Evolutionary conservation across 306 rosid genomes (phyloP).

Genomic region (Lablab purpureus): DNA sequence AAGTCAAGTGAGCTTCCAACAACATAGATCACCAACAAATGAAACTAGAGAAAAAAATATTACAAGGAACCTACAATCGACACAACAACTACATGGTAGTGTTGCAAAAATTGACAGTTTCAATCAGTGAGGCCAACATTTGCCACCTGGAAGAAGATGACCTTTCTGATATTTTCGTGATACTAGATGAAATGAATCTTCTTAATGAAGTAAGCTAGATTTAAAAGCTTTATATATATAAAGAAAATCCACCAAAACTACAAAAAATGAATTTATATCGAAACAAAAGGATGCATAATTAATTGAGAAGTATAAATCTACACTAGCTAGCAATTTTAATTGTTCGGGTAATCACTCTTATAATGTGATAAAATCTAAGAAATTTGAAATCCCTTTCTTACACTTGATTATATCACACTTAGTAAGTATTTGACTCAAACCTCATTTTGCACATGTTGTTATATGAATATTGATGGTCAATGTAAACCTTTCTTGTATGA

Average conservation of each 20-base stretch:
- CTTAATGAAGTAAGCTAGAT: conserved; percentile 28
- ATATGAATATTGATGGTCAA: no score
- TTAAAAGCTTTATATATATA: background rate
- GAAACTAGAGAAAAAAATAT: conserved; percentile 23
- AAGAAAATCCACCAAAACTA: background rate
- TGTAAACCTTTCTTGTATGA: no score
- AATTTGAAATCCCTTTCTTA: background rate
- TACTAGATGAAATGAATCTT: background rate
- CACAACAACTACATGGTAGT: conserved; percentile 27
- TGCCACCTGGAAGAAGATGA: background rate
- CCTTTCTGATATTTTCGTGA: conserved; percentile 15
- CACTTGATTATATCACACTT: background rate
- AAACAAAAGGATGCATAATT: no score
- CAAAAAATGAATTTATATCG: background rate
- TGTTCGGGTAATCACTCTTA: no score
- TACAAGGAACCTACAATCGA: background rate
- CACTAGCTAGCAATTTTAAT: background rate
- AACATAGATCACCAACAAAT: background rate
- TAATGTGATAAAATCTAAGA: background rate
- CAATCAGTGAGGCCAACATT: background rate
- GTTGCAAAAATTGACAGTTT: background rate
- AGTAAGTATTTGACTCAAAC: background rate
- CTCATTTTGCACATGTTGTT: no score
- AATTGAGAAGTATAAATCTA: background rate
- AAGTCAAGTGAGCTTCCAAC: background rate